Evolutionary conservation across 495 filamentous ascomycete species (phyloP), one percentile per base, ranked within the genome.

Genomic region (Cercophora scortea): DNA sequence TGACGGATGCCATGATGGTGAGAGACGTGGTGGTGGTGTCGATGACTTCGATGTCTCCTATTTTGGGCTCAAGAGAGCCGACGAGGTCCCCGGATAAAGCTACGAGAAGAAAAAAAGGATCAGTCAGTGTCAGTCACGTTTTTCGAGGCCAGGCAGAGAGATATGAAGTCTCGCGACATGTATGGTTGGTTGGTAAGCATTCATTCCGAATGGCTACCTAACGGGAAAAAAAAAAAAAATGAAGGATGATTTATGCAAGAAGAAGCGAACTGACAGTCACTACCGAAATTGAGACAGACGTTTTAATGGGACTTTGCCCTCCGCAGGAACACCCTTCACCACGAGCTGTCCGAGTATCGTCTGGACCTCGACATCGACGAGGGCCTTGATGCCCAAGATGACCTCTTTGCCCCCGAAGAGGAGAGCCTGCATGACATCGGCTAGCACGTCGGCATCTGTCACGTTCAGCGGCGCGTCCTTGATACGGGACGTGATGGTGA

Each of bases 241-340:
- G 47, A 11, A 8, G 8, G 48, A 8, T 17, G 18, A 39, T 25
- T 17, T 11, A 40, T 47, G 42, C 49, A 19, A 52, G 50, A 57
- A 45, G 57, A 52, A 66, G 65, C 66, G 50, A 67, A 84, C 80
- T 81, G 72, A 72, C 72, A 65, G 61, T 61, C 66, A 41, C 45
- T 56, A 71, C 66, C 57, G 66, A 52, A 77, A 63, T 60, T 63
- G 64, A 65, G 65, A 78, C 78, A 73, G 74, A 91, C 90, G 87
- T 77, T 95, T 93, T 63, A 98, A 81, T 61, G 83, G 83, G 43
- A 98, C 81, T 57, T 84, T 79, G 41, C 93, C 92, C 69, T 91
- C 77, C 6, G 88, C 88, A 11, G 92, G 92, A 55, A 98, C 85
- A 42, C 81, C 79, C 63, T 84, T 88, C 49, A 98, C 69, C 17